phyloP scores from a whole-genome alignment of 179 eudicot species.

The Heliamphora pulchella region DNA sequence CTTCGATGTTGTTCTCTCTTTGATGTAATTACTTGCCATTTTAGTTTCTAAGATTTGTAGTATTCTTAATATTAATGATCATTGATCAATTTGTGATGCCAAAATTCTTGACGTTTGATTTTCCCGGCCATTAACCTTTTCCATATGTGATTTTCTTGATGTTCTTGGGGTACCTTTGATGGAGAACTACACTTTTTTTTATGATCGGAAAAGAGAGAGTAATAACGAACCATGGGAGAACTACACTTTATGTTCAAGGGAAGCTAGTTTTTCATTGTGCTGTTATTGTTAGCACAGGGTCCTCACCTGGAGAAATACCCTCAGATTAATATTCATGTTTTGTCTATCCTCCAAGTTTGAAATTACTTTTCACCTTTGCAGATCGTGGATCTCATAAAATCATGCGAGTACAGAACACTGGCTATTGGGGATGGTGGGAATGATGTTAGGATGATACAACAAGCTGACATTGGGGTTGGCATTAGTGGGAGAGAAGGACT shows the following conservation, averaged over 20 bases:
- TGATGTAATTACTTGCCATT: not conserved
- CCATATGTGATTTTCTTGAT: not conserved
- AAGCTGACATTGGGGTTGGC: slow-evolving; percentile 99
- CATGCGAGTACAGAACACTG: slow-evolving; percentile 85
- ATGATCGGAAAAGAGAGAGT: too few relatives aligned
- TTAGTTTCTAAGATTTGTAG: not conserved
- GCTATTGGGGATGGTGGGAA: slow-evolving; percentile 99
- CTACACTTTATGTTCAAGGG: too few relatives aligned
- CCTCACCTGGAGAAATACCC: not conserved
- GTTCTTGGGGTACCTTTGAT: not conserved
- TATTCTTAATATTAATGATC: not conserved
- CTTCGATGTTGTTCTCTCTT: not conserved
- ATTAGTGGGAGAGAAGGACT: slow-evolving; percentile 98
- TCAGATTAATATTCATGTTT: not conserved
- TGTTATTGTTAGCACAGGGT: not conserved
- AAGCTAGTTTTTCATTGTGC: not conserved
- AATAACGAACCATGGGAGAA: too few relatives aligned
- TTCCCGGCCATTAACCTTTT: not conserved
- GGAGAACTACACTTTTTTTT: not conserved
- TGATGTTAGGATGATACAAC: slow-evolving; percentile 98
- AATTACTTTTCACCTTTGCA: slow-evolving; percentile 25
- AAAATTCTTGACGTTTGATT: not conserved
- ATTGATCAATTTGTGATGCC: not conserved
- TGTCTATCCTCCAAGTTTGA: too few relatives aligned
- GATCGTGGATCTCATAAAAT: slow-evolving; percentile 88